Evolutionary conservation across 2,329 filamentous ascomycete species (phyloP), one percentile per base, ranked within the genome.

Genomic region (Pseudofabraea citricarpa): DNA sequence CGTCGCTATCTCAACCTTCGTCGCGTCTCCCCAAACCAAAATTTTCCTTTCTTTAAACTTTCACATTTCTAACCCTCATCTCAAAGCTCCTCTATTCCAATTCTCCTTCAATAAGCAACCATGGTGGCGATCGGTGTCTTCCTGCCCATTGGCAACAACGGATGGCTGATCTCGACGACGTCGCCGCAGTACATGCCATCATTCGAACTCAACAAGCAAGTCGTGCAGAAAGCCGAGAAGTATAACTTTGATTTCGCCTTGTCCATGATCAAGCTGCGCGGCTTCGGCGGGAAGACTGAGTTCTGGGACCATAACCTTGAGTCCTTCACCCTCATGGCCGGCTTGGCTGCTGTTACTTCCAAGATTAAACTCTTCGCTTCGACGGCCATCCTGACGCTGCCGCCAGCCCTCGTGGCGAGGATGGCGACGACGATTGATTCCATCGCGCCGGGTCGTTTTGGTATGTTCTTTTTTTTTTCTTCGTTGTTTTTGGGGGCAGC

Each of bases 261-360:
- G 13, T 57, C 56, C 15, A 57, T 57, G 54, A 53, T 58, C 48
- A 58, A 58, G 47, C 43, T 58, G 15, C 53, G 56, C 12, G 56
- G 56, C 4, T 57, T 58, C 42, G 56, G 54, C 15, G 57, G 57
- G 10, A 51, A 54, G 43, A 56, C 46, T 43, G 54, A 58, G 41
- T 56, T 56, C 50, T 60, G 57, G 57, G 56, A 60, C 38, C 41
- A 60, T 41, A 58, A 58, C 37, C 48, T 58, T n/a, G 57, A 60
- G 37, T 55, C 54, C 6, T 60, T 60, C 40, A 60, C 57, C 22
- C 49, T 58, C 18, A 60, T 60, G 56, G 52, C 56, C 3, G 57
- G 55, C 13, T 44, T 60, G 4, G 57, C 56, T 12, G 56, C 57
- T 36, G 53, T 57, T 40, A 60, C 57, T 13, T 46, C 51, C 5